Base-by-base conservation (phyloP, 177 flowering plant species). In the Tripterygium wilfordii region DNA sequence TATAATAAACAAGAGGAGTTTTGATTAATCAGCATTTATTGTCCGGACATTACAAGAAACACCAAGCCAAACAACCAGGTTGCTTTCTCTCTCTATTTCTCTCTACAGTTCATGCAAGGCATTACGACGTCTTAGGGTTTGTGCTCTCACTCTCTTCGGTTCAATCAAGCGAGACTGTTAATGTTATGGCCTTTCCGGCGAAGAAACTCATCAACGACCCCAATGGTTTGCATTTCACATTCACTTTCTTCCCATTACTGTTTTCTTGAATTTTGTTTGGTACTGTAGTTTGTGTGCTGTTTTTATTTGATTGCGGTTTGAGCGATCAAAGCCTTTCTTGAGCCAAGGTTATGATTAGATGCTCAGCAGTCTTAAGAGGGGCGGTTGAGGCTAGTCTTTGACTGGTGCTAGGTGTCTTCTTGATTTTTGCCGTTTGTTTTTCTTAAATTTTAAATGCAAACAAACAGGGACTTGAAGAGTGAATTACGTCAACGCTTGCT, bases 161-260 rank as follows among this genome's bases (percentile, higher is more conserved):
- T 36, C 10, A 10, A 19, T 16, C 19, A 38, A 38, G n/a, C 42
- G 24, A 20, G n/a, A n/a, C n/a, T 24, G 42, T 35, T 41, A 10
- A 12, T 27, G 32, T n/a, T 26, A 82, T 83, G 96, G 74, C 79
- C 45, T 76, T 62, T 49, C 78, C 64, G 25, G 79, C 57, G 21
- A 86, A 84, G 77, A 89, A 89, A 53, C 82, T 86, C 63, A 84
- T 89, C 76, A 80, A 78, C 69, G 64, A 86, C 52, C 95, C 95
- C 14, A 69, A 76, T 26, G 84, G 97, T 89, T 31, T 15, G 63
- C 31, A 8, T 42, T 44, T 44, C 32, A n/a, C n/a, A 40, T 49
- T 38, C n/a, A 10, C 23, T 46, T 29, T 36, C 23, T 32, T 33
- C 3, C 8, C 5, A 30, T 8, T 8, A 6, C 16, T 37, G 15